phyloP scores from a whole-genome alignment of 305 asterid species.

The Fraxinus sp. region DNA sequence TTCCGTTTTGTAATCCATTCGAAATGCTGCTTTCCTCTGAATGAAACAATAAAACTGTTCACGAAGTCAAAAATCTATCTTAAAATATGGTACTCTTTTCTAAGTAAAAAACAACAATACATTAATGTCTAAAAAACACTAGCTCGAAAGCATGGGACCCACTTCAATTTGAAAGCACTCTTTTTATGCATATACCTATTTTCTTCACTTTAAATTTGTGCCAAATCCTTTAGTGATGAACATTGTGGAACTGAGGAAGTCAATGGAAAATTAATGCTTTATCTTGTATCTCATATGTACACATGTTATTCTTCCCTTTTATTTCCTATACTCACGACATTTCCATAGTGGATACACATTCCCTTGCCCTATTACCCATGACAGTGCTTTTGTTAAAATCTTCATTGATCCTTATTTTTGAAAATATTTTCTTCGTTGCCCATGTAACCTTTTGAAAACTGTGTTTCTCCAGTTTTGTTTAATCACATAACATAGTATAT shows the following conservation, averaged over 20 bases:
- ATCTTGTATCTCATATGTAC: background rate
- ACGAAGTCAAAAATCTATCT: background rate
- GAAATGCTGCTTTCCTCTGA: background rate
- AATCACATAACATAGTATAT: background rate
- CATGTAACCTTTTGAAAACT: slow-evolving; percentile 10
- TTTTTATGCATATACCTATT: background rate
- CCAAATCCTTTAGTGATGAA: background rate
- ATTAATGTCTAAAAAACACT: background rate
- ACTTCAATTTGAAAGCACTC: background rate
- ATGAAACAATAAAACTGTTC: background rate
- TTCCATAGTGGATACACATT: background rate
- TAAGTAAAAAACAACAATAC: background rate
- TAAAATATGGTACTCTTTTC: background rate
- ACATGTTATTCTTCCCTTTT: background rate
- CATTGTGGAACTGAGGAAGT: background rate
- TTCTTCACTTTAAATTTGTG: background rate
- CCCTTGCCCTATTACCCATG: background rate
- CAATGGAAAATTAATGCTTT: background rate
- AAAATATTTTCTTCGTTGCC: background rate
- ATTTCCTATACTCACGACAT: background rate
- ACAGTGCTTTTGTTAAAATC: background rate
- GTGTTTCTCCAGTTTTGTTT: slow-evolving; percentile 1
- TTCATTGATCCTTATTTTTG: background rate
- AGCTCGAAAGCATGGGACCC: background rate
- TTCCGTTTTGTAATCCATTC: background rate